These are phyloP conservation scores for Nemophila menziesii DNA, from an alignment of 257 asterid species.

Conservation along the genomic window DNA sequence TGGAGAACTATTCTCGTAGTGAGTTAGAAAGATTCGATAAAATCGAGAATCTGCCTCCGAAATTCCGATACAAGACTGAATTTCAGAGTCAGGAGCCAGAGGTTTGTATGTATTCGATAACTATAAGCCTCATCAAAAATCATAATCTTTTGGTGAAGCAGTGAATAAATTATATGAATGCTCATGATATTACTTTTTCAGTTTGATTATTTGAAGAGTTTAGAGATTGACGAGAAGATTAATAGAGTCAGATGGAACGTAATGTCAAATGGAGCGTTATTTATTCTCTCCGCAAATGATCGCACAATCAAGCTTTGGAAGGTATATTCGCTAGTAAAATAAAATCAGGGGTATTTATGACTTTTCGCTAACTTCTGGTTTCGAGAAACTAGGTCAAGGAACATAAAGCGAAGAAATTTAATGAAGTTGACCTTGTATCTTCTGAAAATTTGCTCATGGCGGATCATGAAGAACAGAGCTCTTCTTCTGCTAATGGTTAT, in stretches of 20 bases:
- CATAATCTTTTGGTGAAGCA: conserved; percentile 1
- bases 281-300: conserved; percentile 61
- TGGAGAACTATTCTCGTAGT: conserved; percentile 27
- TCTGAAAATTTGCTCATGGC: conserved; percentile 70
- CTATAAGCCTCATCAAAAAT: not conserved
- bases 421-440: conserved; percentile 38
- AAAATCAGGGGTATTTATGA: too few species aligned
- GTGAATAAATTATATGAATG: conserved; percentile 1
- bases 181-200: conserved; percentile 25
- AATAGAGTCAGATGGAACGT: conserved; percentile 56
- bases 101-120: conserved; percentile 27
- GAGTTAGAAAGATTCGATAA: conserved; percentile 49
- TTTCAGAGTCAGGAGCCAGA: conserved; percentile 93
- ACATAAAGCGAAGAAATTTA: conserved; percentile 38
- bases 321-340: too few species aligned
- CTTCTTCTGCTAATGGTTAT: conserved; percentile 26
- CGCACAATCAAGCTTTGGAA: conserved; percentile 79
- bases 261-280: conserved; percentile 40
- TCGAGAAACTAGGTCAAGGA: conserved; percentile 58
- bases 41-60: conserved; percentile 35
- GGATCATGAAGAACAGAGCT: conserved; percentile 36
- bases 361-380: conserved; percentile 20
- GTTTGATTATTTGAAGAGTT: conserved; percentile 83
- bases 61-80: conserved; percentile 60
- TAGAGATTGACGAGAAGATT: conserved; percentile 82